These are phyloP conservation scores for Leccinum longicurvipes DNA, from an alignment of 768 basidiomycete species.

Conservation along the genomic window DNA sequence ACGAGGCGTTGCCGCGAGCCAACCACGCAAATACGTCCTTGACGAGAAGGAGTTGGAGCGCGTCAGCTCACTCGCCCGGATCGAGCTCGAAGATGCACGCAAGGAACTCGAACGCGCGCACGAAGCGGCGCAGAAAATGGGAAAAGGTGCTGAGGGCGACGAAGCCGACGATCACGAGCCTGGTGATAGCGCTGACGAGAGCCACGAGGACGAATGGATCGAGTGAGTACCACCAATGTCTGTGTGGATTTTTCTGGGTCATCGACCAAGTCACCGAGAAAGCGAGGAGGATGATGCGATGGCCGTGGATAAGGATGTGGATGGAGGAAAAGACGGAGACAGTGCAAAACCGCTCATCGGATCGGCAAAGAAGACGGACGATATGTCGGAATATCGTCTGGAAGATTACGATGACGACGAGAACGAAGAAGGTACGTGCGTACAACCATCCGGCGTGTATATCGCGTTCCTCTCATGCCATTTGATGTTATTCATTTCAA, in stretches of 20 bases:
- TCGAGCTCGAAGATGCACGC: constrained; percentile 88
- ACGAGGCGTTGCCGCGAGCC: constrained; percentile 67
- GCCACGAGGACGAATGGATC: constrained; percentile 68
- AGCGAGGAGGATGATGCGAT: constrained; percentile 58
- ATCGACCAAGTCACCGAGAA: constrained; percentile 20
- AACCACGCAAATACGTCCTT: constrained; percentile 85
- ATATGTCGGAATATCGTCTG: constrained; percentile 83
- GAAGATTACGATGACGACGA: constrained; percentile 90
- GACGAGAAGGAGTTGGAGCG: constrained; percentile 89
- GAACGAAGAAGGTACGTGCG: constrained; percentile 30
- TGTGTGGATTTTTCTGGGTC: constrained; percentile 5
- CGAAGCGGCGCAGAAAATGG: constrained; percentile 70
- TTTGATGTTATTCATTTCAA: not conserved
- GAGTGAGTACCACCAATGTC: constrained; percentile 62
- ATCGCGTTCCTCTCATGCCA: not conserved
- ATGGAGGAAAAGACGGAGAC: not conserved
- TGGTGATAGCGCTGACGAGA: constrained; percentile 38
- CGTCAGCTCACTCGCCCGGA: constrained; percentile 80
- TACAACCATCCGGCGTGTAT: not conserved
- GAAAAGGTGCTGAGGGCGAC: constrained; percentile 59
- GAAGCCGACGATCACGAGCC: constrained; percentile 63
- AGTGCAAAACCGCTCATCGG: constrained; percentile 14
- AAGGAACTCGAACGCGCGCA: constrained; percentile 81
- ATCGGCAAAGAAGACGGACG: constrained; percentile 46
- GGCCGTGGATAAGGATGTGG: constrained; percentile 48